phyloP scores from a whole-genome alignment of 2,329 filamentous ascomycete species.

The Aschersonia sp. region DNA sequence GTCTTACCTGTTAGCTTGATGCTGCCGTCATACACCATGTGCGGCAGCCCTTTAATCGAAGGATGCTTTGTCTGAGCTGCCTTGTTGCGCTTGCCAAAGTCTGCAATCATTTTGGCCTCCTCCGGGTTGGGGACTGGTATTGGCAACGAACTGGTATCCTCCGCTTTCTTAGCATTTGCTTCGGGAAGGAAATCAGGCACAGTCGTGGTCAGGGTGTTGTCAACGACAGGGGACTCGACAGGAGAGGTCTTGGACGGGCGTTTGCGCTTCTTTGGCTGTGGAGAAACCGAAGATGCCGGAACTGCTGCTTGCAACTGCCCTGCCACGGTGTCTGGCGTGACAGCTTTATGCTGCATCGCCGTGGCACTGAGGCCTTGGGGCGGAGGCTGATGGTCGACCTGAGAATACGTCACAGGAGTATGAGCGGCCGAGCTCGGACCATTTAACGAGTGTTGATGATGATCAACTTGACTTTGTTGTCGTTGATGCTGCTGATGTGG shows the following conservation, averaged over 20 bases:
- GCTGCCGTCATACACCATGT: constrained; percentile 21
- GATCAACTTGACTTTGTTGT: neutral
- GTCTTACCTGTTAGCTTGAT: constrained; percentile 21
- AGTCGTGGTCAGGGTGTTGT: constrained; percentile 8
- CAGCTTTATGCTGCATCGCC: constrained; percentile 1
- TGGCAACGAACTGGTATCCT: constrained; percentile 18
- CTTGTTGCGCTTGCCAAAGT: constrained; percentile 23
- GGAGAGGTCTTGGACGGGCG: constrained; percentile 13
- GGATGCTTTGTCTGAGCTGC: constrained; percentile 22
- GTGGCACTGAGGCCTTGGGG: constrained; percentile 2
- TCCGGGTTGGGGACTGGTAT: constrained; percentile 17
- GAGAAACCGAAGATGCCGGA: constrained; percentile 11
- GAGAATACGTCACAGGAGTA: constrained; percentile 1
- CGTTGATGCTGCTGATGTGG: constrained; percentile 4
- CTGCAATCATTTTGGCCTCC: constrained; percentile 19
- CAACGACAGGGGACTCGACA: constrained; percentile 12
- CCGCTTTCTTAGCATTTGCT: constrained; percentile 14
- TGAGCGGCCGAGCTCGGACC: constrained; percentile 5
- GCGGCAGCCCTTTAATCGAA: constrained; percentile 22
- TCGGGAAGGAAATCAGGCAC: constrained; percentile 15
- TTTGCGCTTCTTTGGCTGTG: constrained; percentile 23
- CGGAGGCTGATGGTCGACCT: constrained; percentile 5
- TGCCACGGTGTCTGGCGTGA: neutral
- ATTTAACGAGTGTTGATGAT: constrained; percentile 8
- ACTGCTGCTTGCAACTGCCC: neutral